Conservation (phyloP, 2,329 filamentous ascomycete species). For the Fusarium globosum region DNA sequence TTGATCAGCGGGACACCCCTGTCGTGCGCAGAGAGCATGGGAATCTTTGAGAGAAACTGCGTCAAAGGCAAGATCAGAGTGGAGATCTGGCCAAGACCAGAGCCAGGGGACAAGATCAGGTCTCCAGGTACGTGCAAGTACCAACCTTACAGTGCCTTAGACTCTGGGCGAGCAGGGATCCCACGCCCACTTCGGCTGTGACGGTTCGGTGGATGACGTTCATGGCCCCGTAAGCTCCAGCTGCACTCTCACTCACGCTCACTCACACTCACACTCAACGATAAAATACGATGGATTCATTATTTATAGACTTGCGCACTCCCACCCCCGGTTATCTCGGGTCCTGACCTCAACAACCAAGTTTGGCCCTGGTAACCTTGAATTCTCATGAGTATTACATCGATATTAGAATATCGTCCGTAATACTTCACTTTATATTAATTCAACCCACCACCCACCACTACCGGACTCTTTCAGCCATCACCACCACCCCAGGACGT, state of each 20-base stretch:
- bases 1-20: slow-evolving; percentile 38
- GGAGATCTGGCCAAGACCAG: slow-evolving; percentile 27
- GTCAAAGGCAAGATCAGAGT: slow-evolving; percentile 30
- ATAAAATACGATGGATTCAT: slow-evolving; percentile 32
- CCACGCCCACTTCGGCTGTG: slow-evolving; percentile 30
- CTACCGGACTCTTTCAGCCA: not conserved
- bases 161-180: slow-evolving; percentile 11
- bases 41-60: slow-evolving; percentile 27
- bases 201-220: slow-evolving; percentile 39
- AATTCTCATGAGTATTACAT: slow-evolving; percentile 30
- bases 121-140: slow-evolving; percentile 20
- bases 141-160: not conserved
- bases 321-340: slow-evolving; percentile 30
- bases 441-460: slow-evolving; percentile 1
- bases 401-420: slow-evolving; percentile 15
- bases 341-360: slow-evolving; percentile 15
- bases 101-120: slow-evolving; percentile 22
- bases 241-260: not conserved
- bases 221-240: slow-evolving; percentile 25
- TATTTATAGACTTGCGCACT: slow-evolving; percentile 38
- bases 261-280: not conserved
- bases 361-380: slow-evolving; percentile 22
- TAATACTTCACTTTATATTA: slow-evolving; percentile 22
- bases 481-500: slow-evolving; percentile 1
- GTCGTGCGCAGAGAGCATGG: slow-evolving; percentile 26